Conservation (phyloP, 345 rosid species). For the Ceriops zippeliana region DNA sequence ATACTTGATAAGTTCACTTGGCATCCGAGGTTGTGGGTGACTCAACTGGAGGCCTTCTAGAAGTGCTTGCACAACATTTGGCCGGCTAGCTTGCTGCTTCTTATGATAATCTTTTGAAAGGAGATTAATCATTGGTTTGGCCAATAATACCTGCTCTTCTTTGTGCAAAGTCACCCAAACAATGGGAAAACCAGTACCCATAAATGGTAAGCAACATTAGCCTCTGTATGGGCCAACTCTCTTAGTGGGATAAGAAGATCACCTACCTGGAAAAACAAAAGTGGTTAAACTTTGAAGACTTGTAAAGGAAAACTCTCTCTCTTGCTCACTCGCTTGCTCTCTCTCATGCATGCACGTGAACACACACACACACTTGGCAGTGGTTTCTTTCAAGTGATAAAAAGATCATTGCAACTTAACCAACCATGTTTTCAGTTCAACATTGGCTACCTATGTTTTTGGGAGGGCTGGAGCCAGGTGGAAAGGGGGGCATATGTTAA, state of each 20-base stretch:
- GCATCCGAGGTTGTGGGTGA: slow-evolving; percentile 99
- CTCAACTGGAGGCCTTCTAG: slow-evolving; percentile 95
- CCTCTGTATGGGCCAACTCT: slow-evolving; percentile 92
- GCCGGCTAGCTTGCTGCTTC: slow-evolving; percentile 90
- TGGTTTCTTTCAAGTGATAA: no score
- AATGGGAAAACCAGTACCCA: slow-evolving; percentile 98
- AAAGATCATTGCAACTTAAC: no score
- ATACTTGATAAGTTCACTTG: slow-evolving; percentile 95
- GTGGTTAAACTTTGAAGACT: neutral
- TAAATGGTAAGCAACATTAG: slow-evolving; percentile 93
- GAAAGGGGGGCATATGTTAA: no score
- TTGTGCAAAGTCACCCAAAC: slow-evolving; percentile 92
- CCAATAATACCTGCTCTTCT: slow-evolving; percentile 81
- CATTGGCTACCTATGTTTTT: no score
- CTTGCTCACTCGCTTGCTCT: neutral
- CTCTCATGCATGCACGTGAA: no score
- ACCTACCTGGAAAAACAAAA: slow-evolving; percentile 50
- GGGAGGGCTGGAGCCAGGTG: no score
- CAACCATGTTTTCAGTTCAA: no score
- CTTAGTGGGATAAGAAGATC: slow-evolving; percentile 88
- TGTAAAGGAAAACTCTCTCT: neutral
- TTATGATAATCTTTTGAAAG: slow-evolving; percentile 92
- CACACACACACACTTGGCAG: no score
- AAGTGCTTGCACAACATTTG: slow-evolving; percentile 99
- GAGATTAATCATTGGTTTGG: slow-evolving; percentile 84